These are phyloP conservation scores for Podospora pseudocomata DNA, from an alignment of 495 filamentous ascomycete species.

Conservation along the genomic window DNA sequence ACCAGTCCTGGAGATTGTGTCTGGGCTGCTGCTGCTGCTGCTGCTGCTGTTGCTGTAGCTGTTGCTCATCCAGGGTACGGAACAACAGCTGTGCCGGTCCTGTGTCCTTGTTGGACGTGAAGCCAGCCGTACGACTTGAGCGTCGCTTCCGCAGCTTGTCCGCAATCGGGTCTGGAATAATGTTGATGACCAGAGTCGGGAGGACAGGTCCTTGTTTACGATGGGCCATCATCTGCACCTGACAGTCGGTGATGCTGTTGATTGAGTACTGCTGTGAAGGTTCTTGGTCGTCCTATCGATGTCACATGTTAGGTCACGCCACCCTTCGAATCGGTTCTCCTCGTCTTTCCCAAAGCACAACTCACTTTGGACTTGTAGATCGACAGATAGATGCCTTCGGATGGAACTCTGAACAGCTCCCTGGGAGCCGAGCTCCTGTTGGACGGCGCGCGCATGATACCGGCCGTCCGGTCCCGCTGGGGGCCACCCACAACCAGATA, in stretches of 20 bases:
- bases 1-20: conserved; percentile 43
- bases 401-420: conserved; percentile 26
- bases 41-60: neutral
- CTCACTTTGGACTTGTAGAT: conserved; percentile 55
- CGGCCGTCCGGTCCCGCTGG: conserved; percentile 23
- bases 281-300: conserved; percentile 47
- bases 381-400: conserved; percentile 46
- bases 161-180: conserved; percentile 47
- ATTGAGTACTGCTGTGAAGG: conserved; percentile 49
- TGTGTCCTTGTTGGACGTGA: conserved; percentile 43
- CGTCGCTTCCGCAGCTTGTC: conserved; percentile 55
- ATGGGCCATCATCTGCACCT: conserved; percentile 50
- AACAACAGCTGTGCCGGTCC: conserved; percentile 43
- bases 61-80: conserved; percentile 39
- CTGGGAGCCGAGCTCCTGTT: conserved; percentile 28
- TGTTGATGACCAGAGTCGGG: conserved; percentile 49
- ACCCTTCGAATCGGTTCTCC: neutral
- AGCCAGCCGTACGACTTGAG: conserved; percentile 52
- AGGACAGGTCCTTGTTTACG: conserved; percentile 50
- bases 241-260: conserved; percentile 48
- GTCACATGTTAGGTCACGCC: neutral
- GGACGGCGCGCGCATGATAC: conserved; percentile 27
- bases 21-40: neutral
- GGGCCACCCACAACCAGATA: conserved; percentile 43
- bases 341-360: neutral